Conservation (phyloP, 306 rosid genomes). For the Albizia julibrissin region DNA sequence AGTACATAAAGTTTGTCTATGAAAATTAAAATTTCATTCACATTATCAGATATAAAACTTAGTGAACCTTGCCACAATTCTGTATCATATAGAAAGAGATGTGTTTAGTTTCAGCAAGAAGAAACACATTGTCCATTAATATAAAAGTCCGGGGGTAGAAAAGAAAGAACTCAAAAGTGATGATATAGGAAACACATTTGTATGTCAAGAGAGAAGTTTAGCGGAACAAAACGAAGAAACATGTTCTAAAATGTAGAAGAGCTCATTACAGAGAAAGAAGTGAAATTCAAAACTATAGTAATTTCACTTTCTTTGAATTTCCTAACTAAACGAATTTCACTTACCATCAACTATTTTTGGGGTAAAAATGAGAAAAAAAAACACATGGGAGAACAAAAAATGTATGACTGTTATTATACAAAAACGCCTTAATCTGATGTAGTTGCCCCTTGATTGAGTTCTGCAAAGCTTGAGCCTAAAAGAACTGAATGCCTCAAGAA, state of each 20-base stretch:
- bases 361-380: conserved; percentile 10
- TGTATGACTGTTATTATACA: background rate
- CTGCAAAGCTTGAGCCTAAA: conserved; percentile 41
- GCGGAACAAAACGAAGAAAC: conserved; percentile 1
- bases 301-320: conserved; percentile 19
- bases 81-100: no score
- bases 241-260: conserved; percentile 1
- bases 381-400: background rate
- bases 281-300: background rate
- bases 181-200: background rate
- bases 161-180: no score
- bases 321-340: conserved; percentile 30
- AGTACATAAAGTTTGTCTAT: no score
- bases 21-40: no score
- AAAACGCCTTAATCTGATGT: conserved; percentile 21
- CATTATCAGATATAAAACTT: no score
- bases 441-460: conserved; percentile 34
- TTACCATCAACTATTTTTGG: conserved; percentile 25
- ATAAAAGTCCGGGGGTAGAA: no score
- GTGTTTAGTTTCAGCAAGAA: no score
- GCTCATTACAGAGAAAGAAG: conserved; percentile 1
- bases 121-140: no score
- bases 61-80: no score
- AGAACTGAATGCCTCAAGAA: conserved; percentile 45
- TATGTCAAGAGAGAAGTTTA: background rate